Evolutionary conservation across 2,329 filamentous ascomycete species (phyloP).

Genomic region (Xylaria sp.): DNA sequence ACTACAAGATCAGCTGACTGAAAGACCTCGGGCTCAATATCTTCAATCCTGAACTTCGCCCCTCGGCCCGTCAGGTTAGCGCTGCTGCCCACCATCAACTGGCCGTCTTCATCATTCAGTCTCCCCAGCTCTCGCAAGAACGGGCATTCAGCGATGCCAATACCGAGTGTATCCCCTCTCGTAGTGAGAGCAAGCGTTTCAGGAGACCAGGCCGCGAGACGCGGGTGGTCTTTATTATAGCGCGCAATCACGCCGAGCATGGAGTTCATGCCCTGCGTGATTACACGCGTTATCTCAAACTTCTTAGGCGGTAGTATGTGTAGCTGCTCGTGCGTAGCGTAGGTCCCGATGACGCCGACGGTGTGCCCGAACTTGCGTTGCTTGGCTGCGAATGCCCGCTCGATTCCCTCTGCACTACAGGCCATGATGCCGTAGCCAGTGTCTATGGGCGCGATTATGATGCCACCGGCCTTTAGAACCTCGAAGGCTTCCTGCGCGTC

Average conservation of each 20-base stretch:
- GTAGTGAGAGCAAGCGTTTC: slow-evolving; percentile 3
- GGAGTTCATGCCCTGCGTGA: slow-evolving; percentile 10
- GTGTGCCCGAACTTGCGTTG: slow-evolving; percentile 15
- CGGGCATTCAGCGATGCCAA: slow-evolving; percentile 5
- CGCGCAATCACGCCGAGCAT: slow-evolving; percentile 8
- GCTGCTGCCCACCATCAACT: slow-evolving; percentile 18
- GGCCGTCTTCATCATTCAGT: slow-evolving; percentile 16
- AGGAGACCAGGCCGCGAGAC: background rate
- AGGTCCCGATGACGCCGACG: slow-evolving; percentile 14
- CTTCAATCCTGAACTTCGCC: slow-evolving; percentile 11
- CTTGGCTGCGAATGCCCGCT: slow-evolving; percentile 18
- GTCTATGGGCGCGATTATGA: slow-evolving; percentile 17
- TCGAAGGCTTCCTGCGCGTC: slow-evolving; percentile 18
- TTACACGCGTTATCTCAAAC: slow-evolving; percentile 16
- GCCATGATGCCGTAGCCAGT: slow-evolving; percentile 14
- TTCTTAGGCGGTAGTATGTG: slow-evolving; percentile 16
- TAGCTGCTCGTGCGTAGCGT: slow-evolving; percentile 4
- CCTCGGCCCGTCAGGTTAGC: slow-evolving; percentile 17
- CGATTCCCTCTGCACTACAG: slow-evolving; percentile 15
- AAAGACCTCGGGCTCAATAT: slow-evolving; percentile 14
- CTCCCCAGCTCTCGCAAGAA: slow-evolving; percentile 16
- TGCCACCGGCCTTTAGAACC: slow-evolving; percentile 17
- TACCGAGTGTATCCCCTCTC: slow-evolving; percentile 15
- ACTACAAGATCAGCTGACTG: slow-evolving; percentile 13
- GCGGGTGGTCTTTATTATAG: slow-evolving; percentile 9